Base-by-base conservation (phyloP, 176 grass and related monocot genomes). In the Rhynchospora breviuscula region DNA sequence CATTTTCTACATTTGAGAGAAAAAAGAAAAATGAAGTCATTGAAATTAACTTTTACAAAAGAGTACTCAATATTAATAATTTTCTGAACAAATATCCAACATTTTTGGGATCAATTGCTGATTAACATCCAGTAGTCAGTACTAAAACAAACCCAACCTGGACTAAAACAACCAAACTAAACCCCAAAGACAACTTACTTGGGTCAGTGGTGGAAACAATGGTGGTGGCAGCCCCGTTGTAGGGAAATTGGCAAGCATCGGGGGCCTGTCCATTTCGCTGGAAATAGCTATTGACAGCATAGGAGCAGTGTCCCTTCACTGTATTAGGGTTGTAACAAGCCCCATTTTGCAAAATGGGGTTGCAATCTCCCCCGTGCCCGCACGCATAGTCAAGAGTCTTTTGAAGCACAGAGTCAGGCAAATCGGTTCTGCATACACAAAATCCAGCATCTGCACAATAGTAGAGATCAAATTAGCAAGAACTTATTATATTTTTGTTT, bases 261-360 rank as follows among this genome's bases (percentile, higher is more conserved):
- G 87, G 29, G 81, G 85, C 51, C 80, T 94, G 95, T 59, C 83
- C 89, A 53, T 88, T 92, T 47, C 86, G 85, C 87, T 98, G 95
- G 89, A 85, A 98, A 86, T 84, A 98, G 84, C 92, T 94, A 86
- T 98, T 98, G 81, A 87, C 95, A 81, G 95, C 92, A 87, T 98
- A 98, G 72, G 87, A 92, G 90, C 95, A 94, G 84, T 98, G 95
- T 1, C 84, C 58, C 83, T 63, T 88, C 87, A 94, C 92, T 78
- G 67, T 94, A 85, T 94, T 89, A 60, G 92, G 92, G 3, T 49
- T 67, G 86, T 81, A 98, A 83, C 90, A 98, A 79, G 78, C 44
- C 47, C 90, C 95, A 79, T 3, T 90, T 84, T 80, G 84, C 63
- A 79, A 83, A 90, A 90, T 79, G 71, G 95, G 71, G 57, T 11